These are phyloP conservation scores for Dalbergia cochinchinensis DNA, from an alignment of 306 rosid species.

Conservation along the genomic window DNA sequence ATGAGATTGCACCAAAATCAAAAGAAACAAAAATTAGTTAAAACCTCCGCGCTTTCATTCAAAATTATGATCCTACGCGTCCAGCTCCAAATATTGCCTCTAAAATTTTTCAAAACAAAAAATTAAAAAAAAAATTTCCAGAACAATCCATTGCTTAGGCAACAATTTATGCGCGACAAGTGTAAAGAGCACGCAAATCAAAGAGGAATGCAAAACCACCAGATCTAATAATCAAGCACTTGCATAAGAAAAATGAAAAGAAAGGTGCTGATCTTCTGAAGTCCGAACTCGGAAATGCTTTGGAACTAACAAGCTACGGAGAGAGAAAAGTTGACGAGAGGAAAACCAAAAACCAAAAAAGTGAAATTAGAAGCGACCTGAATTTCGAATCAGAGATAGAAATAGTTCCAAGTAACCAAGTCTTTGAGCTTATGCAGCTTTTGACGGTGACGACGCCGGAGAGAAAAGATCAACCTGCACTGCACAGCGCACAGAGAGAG, in stretches of 20 bases:
- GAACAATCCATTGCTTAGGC: slow-evolving; percentile 15
- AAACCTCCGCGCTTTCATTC: neutral
- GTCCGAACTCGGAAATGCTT: slow-evolving; percentile 18
- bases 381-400: slow-evolving; percentile 50
- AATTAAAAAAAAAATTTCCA: neutral
- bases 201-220: slow-evolving; percentile 19
- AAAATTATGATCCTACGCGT: slow-evolving; percentile 32
- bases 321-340: slow-evolving; percentile 41
- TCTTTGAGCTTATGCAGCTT: slow-evolving; percentile 53
- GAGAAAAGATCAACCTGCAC: slow-evolving; percentile 38
- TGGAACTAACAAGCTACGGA: slow-evolving; percentile 45
- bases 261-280: slow-evolving; percentile 34
- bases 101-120: neutral
- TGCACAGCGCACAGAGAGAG: slow-evolving; percentile 16
- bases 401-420: slow-evolving; percentile 1
- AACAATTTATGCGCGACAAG: slow-evolving; percentile 36
- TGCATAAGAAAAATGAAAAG: slow-evolving; percentile 27
- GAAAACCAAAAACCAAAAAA: neutral
- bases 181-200: slow-evolving; percentile 31
- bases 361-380: slow-evolving; percentile 56
- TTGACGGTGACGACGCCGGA: slow-evolving; percentile 51
- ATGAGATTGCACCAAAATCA: slow-evolving; percentile 34
- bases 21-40: slow-evolving; percentile 9
- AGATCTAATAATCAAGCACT: slow-evolving; percentile 57
- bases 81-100: slow-evolving; percentile 20